These are phyloP conservation scores for Collybia sordida DNA, from an alignment of 768 basidiomycete species.

Conservation along the genomic window DNA sequence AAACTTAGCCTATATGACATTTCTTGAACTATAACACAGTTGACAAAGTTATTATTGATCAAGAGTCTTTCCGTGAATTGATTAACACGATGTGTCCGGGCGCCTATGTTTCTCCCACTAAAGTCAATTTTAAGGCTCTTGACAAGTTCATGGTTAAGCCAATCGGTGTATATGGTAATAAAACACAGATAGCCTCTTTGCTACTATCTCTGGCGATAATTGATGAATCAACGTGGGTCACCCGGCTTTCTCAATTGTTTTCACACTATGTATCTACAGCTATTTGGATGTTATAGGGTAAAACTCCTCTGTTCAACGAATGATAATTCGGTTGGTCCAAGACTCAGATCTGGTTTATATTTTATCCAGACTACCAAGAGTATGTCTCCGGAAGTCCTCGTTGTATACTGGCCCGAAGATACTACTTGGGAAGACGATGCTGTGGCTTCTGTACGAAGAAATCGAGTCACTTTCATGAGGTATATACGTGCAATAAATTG, in stretches of 20 bases:
- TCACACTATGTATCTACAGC: too few species aligned
- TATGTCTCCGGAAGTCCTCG: constrained; percentile 31
- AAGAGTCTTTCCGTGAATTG: constrained; percentile 46
- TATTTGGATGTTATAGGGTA: too few species aligned
- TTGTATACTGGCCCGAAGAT: constrained; percentile 64
- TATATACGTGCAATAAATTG: constrained; percentile 10
- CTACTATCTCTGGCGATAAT: constrained; percentile 34
- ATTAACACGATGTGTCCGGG: constrained; percentile 49
- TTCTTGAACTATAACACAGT: constrained; percentile 29
- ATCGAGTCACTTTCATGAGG: constrained; percentile 65
- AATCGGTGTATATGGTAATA: constrained; percentile 59
- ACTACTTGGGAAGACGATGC: constrained; percentile 57
- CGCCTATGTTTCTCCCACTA: constrained; percentile 53
- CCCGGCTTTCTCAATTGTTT: too few species aligned
- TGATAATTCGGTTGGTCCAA: constrained; percentile 18
- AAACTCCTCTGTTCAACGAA: constrained; percentile 13
- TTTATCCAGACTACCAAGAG: constrained; percentile 25
- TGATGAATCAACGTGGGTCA: constrained; percentile 38
- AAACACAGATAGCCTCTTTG: constrained; percentile 46
- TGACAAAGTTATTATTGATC: constrained; percentile 62
- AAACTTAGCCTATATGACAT: not conserved
- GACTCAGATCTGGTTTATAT: constrained; percentile 53
- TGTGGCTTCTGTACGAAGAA: constrained; percentile 40
- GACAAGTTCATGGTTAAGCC: constrained; percentile 47
- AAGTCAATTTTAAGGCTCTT: constrained; percentile 53